Base-by-base conservation (phyloP, 73 alveolate species). In the Stentor coeruleus region DNA sequence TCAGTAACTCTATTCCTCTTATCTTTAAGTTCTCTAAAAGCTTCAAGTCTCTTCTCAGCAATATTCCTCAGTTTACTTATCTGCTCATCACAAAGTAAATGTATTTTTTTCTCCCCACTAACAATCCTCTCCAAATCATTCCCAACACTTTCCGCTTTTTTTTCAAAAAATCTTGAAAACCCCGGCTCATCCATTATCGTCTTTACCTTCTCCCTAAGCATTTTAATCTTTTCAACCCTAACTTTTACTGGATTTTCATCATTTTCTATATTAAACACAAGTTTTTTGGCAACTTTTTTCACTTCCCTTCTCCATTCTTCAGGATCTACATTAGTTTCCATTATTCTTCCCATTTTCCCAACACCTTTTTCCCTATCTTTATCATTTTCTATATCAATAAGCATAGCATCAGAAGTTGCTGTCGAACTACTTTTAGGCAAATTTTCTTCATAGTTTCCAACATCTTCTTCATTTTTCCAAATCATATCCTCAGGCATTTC, bases 221-320 rank as follows among this genome's bases (percentile, higher is more conserved):
- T 20, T 36, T n/a, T 35, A 14, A 40, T 31, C 33, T 35, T 15
- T 15, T 35, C 28, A n/a, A n/a, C n/a, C n/a, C n/a, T n/a, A n/a
- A n/a, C n/a, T n/a, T 75, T 75, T 39, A 31, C 6, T 20, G n/a
- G 80, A 26, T 39, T 39, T n/a, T n/a, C n/a, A 75, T 75, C 85
- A 0, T 28, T 35, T 6, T 41, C 81, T 6, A 58, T 60, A 4
- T 28, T 80, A 14, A 76, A 14, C 4, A 59, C 58, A 0, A 75
- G 42, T 31, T 83, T 59, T 31, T 73, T 31, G 40, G 6, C 80
- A 28, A 83, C 86, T 75, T 85, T 76, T 3, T 40, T 0, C 76
- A 38, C 80, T 41, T 83, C 89, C 36, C 41, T 57, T 31, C 14
- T 49, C 79, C 89, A 83, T 6, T 83, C 89, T 14, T 74, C 85